Percentiles rank a stretch among this genome's conserved stretches.
phyloP scores from a whole-genome alignment of 208 protist genomes.

The Trypanosoma cruzi region DNA sequence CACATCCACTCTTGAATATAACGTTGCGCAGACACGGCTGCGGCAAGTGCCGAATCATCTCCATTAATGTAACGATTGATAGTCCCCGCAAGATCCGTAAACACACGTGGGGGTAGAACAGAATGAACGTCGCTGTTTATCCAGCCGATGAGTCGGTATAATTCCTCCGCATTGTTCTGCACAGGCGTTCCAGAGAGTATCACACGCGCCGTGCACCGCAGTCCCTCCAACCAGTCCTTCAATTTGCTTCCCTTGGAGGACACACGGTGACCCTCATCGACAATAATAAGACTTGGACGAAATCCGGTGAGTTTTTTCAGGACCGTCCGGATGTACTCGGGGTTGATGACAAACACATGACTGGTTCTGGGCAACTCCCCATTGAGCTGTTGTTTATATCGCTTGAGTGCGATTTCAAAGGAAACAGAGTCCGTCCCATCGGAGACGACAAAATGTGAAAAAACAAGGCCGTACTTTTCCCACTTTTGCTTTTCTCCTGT shows the following conservation, averaged over 20 bases:
- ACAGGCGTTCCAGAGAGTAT: conserved; percentile 91
- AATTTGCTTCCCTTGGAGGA: conserved; percentile 69
- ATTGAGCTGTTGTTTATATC: conserved; percentile 55
- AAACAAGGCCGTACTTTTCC: conserved; percentile 59
- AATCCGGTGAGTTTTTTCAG: conserved; percentile 52
- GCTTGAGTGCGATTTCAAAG: conserved; percentile 50
- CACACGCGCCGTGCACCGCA: conserved; percentile 58
- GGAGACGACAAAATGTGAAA: conserved; percentile 64
- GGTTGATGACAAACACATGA: conserved; percentile 81
- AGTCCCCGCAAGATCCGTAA: conserved; percentile 49
- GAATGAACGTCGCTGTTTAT: conserved; percentile 51
- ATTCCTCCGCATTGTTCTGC: conserved; percentile 85
- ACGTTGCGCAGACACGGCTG: conserved; percentile 61
- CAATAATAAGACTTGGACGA: conserved; percentile 70
- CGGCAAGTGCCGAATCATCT: conserved; percentile 51
- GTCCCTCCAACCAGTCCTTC: conserved; percentile 48
- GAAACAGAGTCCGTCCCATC: conserved; percentile 36
- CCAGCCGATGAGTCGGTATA: conserved; percentile 87
- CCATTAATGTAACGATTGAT: conserved; percentile 83
- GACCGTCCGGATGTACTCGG: conserved; percentile 65
- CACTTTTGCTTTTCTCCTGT: conserved; percentile 73
- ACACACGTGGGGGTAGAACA: conserved; percentile 53
- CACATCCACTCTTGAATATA: conserved; percentile 89
- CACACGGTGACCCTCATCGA: conserved; percentile 87
- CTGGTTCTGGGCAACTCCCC: conserved; percentile 36